phyloP scores from a whole-genome alignment of 176 grass and related monocot species.

The Oryza glumipatula region DNA sequence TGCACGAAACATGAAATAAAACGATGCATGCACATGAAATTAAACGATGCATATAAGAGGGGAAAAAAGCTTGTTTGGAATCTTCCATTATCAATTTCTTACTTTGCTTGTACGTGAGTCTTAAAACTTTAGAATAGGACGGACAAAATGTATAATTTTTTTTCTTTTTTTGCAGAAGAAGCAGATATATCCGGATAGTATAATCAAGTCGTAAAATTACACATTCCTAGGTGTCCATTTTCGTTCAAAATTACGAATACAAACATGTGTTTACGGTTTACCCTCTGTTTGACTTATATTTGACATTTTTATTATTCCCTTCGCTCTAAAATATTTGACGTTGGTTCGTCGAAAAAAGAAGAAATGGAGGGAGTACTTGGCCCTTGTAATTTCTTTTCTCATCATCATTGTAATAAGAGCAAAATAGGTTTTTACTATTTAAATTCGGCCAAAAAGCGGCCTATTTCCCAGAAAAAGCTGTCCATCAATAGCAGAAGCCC shows the following conservation, averaged over 20 bases:
- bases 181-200: background rate
- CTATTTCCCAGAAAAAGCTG: conserved; percentile 1
- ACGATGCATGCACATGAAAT: background rate
- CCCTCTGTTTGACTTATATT: background rate
- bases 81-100: background rate
- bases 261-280: too few relatives aligned
- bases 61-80: background rate
- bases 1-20: background rate
- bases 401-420: background rate
- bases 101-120: background rate
- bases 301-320: background rate
- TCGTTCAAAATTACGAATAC: too few relatives aligned
- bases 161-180: too few relatives aligned
- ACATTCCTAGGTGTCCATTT: too few relatives aligned
- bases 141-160: too few relatives aligned
- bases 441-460: background rate
- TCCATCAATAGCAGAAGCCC: conserved; percentile 32
- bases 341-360: too few relatives aligned
- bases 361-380: background rate
- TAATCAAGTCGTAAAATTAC: background rate
- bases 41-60: background rate
- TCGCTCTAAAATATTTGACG: too few relatives aligned
- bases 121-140: background rate
- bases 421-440: background rate
- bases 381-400: background rate